These are phyloP conservation scores for Blastocladiella britannica DNA, from an alignment of 192 early-diverging fungal genomes.

Conservation along the genomic window DNA sequence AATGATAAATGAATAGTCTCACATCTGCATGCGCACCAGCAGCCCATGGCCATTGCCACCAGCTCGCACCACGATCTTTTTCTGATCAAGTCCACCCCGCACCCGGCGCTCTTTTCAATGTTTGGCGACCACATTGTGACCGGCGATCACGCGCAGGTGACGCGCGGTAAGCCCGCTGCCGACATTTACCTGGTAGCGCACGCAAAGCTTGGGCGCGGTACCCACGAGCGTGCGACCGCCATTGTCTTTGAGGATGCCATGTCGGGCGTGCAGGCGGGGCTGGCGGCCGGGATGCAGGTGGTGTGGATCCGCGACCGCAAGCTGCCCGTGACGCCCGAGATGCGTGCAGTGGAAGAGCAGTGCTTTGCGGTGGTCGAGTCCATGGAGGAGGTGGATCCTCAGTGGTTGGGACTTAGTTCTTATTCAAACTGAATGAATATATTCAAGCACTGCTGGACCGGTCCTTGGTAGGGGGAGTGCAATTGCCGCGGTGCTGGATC, in stretches of 20 bases:
- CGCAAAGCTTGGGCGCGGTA: slow-evolving; percentile 6
- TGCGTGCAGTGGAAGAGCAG: neutral
- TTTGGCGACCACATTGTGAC: slow-evolving; percentile 20
- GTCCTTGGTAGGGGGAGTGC: too few species aligned
- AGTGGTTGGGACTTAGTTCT: neutral
- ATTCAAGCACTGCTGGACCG: too few species aligned
- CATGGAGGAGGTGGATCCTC: neutral
- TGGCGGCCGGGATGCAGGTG: slow-evolving; percentile 21
- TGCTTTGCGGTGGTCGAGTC: neutral
- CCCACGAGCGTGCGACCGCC: neutral
- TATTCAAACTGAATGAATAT: too few species aligned
- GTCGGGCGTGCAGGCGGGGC: slow-evolving; percentile 19
- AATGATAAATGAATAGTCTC: too few species aligned
- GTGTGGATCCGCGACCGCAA: slow-evolving; percentile 17
- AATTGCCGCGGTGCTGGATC: too few species aligned
- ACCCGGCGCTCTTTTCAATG: slow-evolving; percentile 22
- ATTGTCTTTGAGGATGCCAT: slow-evolving; percentile 32
- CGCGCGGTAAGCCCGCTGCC: slow-evolving; percentile 25
- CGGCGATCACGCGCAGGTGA: slow-evolving; percentile 21
- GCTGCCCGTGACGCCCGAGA: neutral
- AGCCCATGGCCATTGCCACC: slow-evolving; percentile 25
- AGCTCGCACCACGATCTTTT: slow-evolving; percentile 19
- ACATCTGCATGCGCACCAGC: slow-evolving; percentile 15
- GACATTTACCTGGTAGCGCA: slow-evolving; percentile 25
- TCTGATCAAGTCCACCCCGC: slow-evolving; percentile 17